Base-by-base conservation (phyloP, 768 basidiomycete genomes). In the Kwoniella sp. region DNA sequence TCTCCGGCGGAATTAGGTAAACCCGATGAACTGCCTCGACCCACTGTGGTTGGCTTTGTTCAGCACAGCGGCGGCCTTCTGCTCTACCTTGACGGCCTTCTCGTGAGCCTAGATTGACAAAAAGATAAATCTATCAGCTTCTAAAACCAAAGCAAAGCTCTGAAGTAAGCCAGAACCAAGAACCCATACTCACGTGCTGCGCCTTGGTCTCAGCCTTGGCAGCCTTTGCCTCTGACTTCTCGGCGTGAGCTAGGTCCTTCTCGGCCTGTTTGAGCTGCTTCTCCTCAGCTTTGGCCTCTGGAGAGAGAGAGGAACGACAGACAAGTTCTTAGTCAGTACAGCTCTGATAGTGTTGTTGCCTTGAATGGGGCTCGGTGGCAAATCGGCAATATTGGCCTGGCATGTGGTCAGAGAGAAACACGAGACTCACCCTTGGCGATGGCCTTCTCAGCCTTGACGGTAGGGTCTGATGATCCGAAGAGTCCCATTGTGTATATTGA, bases 171-270 rank as follows among this genome's bases (percentile, higher is more conserved):
- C n/a, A n/a, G n/a, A 48, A 31, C 23, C 58, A 20, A 13, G 20
- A 58, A 45, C 22, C 25, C 25, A 22, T 22, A 66, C 70, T 55
- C 37, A 70, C 63, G 15, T 61, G 26, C 17, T 69, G 61, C 34
- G 69, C 66, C 47, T 71, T 66, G 29, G 34, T 55, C 55, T 73
- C 71, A 11, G 34, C 86, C 82, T 87, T 88, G 61, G 83, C 80
- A 26, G 84, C 83, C 72, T 86, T 86, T 34, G 81, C 73, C 61
- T 86, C 82, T 15, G 79, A 76, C 81, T 88, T 87, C 74, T 89
- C 87, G 8, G 83, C 82, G 31, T 81, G 80, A 22, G 81, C 78
- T 31, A 89, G 80, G 55, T 87, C 85, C 72, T 86, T 87, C 66
- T 87, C 66, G 34, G 85, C 83, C 52, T 84, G 83, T 74, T 86